phyloP scores from a whole-genome alignment of 371 early-diverging fungal genomes.

The Coemansia sp. region DNA sequence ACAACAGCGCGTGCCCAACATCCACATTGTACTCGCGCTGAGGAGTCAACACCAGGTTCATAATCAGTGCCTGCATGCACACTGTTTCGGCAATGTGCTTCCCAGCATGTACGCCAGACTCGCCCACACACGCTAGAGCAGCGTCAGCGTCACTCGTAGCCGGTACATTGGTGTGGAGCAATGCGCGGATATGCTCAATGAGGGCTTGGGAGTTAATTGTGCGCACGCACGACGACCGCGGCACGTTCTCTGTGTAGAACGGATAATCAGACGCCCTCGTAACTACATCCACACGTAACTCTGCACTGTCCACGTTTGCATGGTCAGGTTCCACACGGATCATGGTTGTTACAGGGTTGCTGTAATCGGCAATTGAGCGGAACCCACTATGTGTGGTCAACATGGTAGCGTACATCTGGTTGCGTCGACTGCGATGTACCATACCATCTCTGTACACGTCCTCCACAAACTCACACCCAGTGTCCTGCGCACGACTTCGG shows the following conservation, averaged over 20 bases:
- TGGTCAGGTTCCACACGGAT: not conserved
- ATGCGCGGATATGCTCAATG: not conserved
- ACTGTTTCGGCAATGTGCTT: constrained; percentile 16
- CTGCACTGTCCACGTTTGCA: constrained; percentile 1
- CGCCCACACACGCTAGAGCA: not conserved
- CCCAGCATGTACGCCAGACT: not conserved
- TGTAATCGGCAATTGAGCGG: constrained; percentile 18
- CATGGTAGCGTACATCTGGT: constrained; percentile 1
- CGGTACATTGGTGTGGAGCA: not conserved
- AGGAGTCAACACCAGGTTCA: constrained; percentile 36
- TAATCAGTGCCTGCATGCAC: constrained; percentile 24
- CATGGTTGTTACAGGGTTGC: constrained; percentile 19
- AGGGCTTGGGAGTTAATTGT: constrained; percentile 9
- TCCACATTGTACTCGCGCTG: constrained; percentile 27
- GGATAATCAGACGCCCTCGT: not conserved
- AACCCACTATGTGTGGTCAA: constrained; percentile 23
- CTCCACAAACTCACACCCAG: constrained; percentile 7
- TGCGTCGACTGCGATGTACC: not conserved
- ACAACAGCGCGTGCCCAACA: constrained; percentile 18
- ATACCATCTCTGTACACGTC: constrained; percentile 7
- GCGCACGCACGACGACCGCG: constrained; percentile 12
- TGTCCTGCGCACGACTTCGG: not conserved
- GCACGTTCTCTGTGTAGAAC: constrained; percentile 13
- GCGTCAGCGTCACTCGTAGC: not conserved
- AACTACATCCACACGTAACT: not conserved